A percentile compares a stretch with the other conserved stretches of the same genome.
Conservation (phyloP, 768 basidiomycete genomes). For the Nidula microcarpa region DNA sequence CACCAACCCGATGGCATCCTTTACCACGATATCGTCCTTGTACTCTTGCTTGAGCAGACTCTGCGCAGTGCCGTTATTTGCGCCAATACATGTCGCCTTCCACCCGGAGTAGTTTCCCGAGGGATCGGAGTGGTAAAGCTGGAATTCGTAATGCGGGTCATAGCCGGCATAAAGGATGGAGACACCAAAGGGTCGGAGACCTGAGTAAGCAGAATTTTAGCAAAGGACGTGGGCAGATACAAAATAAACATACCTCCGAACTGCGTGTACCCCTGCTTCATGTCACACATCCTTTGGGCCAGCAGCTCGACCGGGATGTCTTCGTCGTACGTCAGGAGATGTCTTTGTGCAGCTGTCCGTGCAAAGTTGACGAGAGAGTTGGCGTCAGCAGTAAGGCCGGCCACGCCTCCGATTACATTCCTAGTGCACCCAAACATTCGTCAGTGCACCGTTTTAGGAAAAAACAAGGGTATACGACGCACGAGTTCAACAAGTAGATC, state of each 20-base stretch:
- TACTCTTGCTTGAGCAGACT: constrained; percentile 97
- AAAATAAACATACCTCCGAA: constrained; percentile 67
- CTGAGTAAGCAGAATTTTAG: constrained; percentile 30
- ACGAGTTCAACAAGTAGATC: constrained; percentile 94
- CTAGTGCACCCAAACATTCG: constrained; percentile 33
- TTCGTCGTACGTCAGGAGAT: constrained; percentile 90
- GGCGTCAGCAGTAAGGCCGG: constrained; percentile 94
- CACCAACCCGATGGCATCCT: constrained; percentile 90
- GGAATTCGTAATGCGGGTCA: constrained; percentile 94
- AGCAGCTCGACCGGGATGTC: constrained; percentile 98
- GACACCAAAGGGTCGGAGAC: constrained; percentile 97
- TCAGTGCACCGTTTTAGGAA: neutral
- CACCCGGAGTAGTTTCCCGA: constrained; percentile 98
- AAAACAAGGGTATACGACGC: constrained; percentile 21
- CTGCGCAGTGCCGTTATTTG: constrained; percentile 95
- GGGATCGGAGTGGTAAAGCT: constrained; percentile 97
- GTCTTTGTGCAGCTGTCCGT: constrained; percentile 83
- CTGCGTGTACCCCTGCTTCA: constrained; percentile 99
- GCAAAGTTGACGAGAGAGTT: constrained; percentile 97
- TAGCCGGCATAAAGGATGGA: constrained; percentile 96
- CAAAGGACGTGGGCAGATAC: neutral
- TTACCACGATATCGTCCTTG: constrained; percentile 88
- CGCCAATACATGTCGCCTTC: constrained; percentile 99
- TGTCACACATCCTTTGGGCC: constrained; percentile 89
- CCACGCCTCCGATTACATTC: constrained; percentile 93